Conservation (phyloP, 495 filamentous ascomycete genomes). For the Parathielavia appendiculata region DNA sequence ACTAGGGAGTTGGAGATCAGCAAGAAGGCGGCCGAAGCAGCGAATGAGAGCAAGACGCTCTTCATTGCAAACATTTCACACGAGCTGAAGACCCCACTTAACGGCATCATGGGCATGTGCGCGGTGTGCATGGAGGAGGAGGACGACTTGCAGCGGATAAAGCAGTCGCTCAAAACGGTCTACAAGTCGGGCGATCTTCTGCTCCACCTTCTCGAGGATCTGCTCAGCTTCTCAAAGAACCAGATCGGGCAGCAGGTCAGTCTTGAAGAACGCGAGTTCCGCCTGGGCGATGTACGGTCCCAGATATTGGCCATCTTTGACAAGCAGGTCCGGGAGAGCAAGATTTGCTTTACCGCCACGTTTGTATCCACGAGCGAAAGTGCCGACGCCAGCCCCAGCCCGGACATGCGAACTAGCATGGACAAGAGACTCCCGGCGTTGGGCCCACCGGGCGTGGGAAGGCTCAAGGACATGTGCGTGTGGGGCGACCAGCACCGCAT, state of each 20-base stretch:
- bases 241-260: conserved; percentile 75
- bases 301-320: conserved; percentile 83
- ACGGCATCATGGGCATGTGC: conserved; percentile 90
- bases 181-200: conserved; percentile 88
- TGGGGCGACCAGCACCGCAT: conserved; percentile 92
- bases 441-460: conserved; percentile 56
- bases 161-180: conserved; percentile 74
- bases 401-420: conserved; percentile 30
- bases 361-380: conserved; percentile 51
- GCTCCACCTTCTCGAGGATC: conserved; percentile 81
- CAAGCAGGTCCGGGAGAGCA: conserved; percentile 75
- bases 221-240: conserved; percentile 89
- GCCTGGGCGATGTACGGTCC: conserved; percentile 67
- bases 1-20: conserved; percentile 80
- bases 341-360: conserved; percentile 64
- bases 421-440: conserved; percentile 43
- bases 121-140: conserved; percentile 89
- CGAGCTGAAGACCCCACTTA: conserved; percentile 86
- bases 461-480: conserved; percentile 65
- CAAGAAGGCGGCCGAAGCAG: conserved; percentile 85
- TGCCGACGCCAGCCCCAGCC: conserved; percentile 31
- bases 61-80: conserved; percentile 97
- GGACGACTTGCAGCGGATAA: conserved; percentile 67
- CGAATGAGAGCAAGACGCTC: conserved; percentile 89
- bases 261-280: conserved; percentile 81